Base-by-base conservation (phyloP, 257 asterid species). In the Leptodermis oblonga region DNA sequence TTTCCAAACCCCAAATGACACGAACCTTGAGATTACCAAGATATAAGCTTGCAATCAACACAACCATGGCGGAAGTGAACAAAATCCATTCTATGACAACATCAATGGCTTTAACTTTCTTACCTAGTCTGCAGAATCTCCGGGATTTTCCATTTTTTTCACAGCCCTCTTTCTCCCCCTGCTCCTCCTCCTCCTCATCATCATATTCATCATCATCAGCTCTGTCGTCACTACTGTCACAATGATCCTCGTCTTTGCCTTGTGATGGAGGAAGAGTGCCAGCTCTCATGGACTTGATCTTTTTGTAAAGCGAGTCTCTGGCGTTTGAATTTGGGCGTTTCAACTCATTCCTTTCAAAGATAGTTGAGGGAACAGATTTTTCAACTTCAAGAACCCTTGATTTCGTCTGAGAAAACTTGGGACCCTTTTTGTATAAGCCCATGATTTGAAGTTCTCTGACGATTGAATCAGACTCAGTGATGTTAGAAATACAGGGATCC, bases 301-400 rank as follows among this genome's bases (percentile, higher is more conserved):
- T 71, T n/a, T 31, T 13, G 17, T 3, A 18, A 33, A 51, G 30
- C 2, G 36, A 20, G 43, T 5, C n/a, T 17, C 26, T 63, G 46
- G 34, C 62, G 20, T 28, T 7, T 28, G 56, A 49, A 49, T 49
- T 20, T 22, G 70, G 5, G 45, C 17, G 36, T 17, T 17, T 46
- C 55, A 54, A 4, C 31, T 60, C 65, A 39, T 18, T 14, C 14
- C 60, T 49, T 33, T 70, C 60, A 14, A 43, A 30, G 11, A 23
- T 12, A 13, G 37, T 43, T 8, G 67, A 17, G 20, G 67, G 67
- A 70, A 18, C 34, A 43, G 45, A 17, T 30, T 49, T 56, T 67
- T 72, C 76, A 8, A 72, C 65, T 51, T 72, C 58, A 41, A 72
- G 14, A 62, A 72, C 70, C 52, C 76, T 72, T n/a, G 76, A 72